Evolutionary conservation across 345 rosid genomes (phyloP).

Genomic region (Eucalyptus curtisii): DNA sequence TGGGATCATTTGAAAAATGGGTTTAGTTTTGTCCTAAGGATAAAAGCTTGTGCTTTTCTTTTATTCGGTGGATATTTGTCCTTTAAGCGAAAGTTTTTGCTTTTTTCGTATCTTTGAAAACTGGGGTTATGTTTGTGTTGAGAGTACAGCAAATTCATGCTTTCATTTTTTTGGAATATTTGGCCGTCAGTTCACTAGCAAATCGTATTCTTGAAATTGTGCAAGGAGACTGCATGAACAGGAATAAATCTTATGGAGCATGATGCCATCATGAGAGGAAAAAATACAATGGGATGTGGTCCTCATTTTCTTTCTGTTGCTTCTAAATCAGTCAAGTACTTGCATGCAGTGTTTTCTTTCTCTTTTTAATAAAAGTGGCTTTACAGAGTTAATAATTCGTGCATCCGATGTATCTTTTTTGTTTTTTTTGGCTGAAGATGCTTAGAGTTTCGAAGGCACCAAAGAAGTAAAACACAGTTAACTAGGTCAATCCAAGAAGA

Average conservation of each 20-base stretch:
- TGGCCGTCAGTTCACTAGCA: neutral
- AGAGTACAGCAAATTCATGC: no score
- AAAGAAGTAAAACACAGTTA: neutral
- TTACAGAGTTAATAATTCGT: neutral
- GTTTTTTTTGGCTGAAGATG: neutral
- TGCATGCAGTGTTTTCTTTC: neutral
- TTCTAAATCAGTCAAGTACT: neutral
- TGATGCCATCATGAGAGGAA: neutral
- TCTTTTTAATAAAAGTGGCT: neutral
- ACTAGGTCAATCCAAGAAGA: neutral
- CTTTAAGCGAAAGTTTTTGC: neutral
- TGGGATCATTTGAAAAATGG: neutral
- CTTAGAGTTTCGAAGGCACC: neutral
- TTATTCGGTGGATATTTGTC: no score
- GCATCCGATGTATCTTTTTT: neutral
- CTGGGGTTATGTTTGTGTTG: neutral
- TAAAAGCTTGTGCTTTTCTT: neutral
- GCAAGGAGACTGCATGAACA: neutral
- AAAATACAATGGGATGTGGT: neutral
- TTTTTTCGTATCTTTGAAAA: neutral
- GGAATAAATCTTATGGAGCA: fast-evolving
- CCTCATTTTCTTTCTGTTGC: neutral
- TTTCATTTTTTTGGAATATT: no score
- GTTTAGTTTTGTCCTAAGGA: neutral
- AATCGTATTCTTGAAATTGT: neutral